phyloP scores from a whole-genome alignment of 352 stramenopile species.

The Phytophthora agathidicida region DNA sequence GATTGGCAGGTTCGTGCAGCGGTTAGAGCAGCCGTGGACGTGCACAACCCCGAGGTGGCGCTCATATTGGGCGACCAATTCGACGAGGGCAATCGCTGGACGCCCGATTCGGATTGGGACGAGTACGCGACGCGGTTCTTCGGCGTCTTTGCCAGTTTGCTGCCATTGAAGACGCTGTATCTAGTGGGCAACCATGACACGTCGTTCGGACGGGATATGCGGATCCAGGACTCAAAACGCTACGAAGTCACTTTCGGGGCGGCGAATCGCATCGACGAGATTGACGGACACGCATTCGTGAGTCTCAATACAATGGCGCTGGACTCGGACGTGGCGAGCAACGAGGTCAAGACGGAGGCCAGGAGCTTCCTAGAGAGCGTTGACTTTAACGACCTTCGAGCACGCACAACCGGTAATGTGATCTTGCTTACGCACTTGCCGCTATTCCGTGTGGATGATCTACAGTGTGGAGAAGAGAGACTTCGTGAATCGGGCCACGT shows the following conservation, averaged over 20 bases:
- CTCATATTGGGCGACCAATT: slow-evolving; percentile 79
- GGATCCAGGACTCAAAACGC: slow-evolving; percentile 43
- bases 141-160: slow-evolving; percentile 40
- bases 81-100: slow-evolving; percentile 70
- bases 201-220: slow-evolving; percentile 63
- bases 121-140: slow-evolving; percentile 64
- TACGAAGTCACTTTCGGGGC: slow-evolving; percentile 67
- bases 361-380: slow-evolving; percentile 59
- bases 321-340: slow-evolving; percentile 57
- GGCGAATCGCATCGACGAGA: slow-evolving; percentile 55
- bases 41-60: slow-evolving; percentile 60
- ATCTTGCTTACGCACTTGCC: slow-evolving; percentile 72
- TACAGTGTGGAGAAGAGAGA: slow-evolving; percentile 58
- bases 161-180: slow-evolving; percentile 57
- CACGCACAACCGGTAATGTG: slow-evolving; percentile 32
- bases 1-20: slow-evolving; percentile 69
- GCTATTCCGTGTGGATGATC: slow-evolving; percentile 60
- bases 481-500: slow-evolving; percentile 62
- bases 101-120: slow-evolving; percentile 54
- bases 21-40: slow-evolving; percentile 45
- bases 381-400: slow-evolving; percentile 33
- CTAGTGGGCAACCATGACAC: slow-evolving; percentile 83
- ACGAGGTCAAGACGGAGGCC: slow-evolving; percentile 55
- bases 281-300: slow-evolving; percentile 64
- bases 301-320: slow-evolving; percentile 83